A percentile compares a stretch with the other conserved stretches of the same genome.
phyloP scores from a whole-genome alignment of 1,284 basidiomycete species.

The Sutorius eximius region DNA sequence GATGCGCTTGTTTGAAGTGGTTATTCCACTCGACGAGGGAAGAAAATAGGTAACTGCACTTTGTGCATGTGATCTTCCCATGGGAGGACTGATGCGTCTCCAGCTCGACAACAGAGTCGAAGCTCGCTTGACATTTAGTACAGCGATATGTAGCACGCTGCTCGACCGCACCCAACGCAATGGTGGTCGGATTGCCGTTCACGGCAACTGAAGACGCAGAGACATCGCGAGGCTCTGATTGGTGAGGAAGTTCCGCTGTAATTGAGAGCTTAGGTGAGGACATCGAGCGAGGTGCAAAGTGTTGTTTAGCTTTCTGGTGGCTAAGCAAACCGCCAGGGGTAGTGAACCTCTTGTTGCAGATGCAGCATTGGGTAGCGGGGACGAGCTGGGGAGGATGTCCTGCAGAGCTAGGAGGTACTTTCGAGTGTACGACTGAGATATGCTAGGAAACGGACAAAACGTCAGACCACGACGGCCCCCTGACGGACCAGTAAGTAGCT shows the following conservation, averaged over 20 bases:
- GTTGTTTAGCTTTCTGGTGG: conserved; percentile 28
- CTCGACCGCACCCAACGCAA: background rate
- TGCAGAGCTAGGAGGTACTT: background rate
- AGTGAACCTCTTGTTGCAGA: conserved; percentile 32
- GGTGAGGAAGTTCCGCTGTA: conserved; percentile 2
- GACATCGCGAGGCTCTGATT: conserved; percentile 1
- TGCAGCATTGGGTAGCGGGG: conserved; percentile 17
- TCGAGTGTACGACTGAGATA: conserved; percentile 21
- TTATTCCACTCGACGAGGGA: conserved; percentile 32
- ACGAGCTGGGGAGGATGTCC: conserved; percentile 1
- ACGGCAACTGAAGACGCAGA: background rate
- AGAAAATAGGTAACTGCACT: conserved; percentile 20
- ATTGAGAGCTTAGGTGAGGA: conserved; percentile 7
- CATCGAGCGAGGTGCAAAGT: conserved; percentile 15
- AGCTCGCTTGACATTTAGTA: conserved; percentile 19
- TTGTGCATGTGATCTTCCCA: conserved; percentile 28
- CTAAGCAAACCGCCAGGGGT: conserved; percentile 16
- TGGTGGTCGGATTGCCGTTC: background rate
- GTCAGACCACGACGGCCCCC: conserved; percentile 10
- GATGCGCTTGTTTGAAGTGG: conserved; percentile 27
- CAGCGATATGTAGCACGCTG: conserved; percentile 18
- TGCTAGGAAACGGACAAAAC: conserved; percentile 19
- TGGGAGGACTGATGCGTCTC: conserved; percentile 27
- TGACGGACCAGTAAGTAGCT: background rate
- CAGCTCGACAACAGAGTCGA: conserved; percentile 21